These are phyloP conservation scores for Rhizophagus clarus DNA, from an alignment of 192 early-diverging fungal genomes.

Conservation along the genomic window DNA sequence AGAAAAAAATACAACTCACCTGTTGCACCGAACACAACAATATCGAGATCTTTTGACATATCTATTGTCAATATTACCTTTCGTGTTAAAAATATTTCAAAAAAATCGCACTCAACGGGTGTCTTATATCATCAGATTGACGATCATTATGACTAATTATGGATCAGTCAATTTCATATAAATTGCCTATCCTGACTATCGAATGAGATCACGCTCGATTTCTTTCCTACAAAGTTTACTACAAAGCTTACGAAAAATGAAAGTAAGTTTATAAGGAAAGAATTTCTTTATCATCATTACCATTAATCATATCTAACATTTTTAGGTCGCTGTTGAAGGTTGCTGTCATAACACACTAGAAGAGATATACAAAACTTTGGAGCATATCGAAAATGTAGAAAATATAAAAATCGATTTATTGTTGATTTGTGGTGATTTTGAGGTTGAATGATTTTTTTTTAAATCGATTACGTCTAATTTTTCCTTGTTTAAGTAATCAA, in stretches of 20 bases:
- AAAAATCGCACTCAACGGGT: no score
- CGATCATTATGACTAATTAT: no score
- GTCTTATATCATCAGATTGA: no score
- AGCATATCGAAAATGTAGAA: conserved; percentile 60
- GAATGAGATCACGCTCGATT: not conserved
- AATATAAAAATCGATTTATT: conserved; percentile 83
- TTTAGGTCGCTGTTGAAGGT: conserved; percentile 88
- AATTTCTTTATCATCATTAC: not conserved
- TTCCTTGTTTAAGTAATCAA: no score
- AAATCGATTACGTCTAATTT: no score
- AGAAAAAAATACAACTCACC: not conserved
- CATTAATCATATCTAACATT: not conserved
- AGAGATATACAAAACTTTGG: conserved; percentile 78
- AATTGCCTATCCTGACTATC: no score
- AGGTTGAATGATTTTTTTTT: conserved; percentile 50
- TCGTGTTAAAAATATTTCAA: no score
- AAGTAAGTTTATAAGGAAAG: no score
- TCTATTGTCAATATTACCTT: no score
- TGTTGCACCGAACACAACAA: conserved; percentile 23
- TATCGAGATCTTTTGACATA: conserved; percentile 17
- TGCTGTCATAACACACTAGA: conserved; percentile 97
- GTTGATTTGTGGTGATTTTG: conserved; percentile 97
- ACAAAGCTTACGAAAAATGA: not conserved
- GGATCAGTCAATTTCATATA: no score
- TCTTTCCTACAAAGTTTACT: not conserved